Base-by-base conservation (phyloP, 768 basidiomycete genomes). In the Lactarius indigo region DNA sequence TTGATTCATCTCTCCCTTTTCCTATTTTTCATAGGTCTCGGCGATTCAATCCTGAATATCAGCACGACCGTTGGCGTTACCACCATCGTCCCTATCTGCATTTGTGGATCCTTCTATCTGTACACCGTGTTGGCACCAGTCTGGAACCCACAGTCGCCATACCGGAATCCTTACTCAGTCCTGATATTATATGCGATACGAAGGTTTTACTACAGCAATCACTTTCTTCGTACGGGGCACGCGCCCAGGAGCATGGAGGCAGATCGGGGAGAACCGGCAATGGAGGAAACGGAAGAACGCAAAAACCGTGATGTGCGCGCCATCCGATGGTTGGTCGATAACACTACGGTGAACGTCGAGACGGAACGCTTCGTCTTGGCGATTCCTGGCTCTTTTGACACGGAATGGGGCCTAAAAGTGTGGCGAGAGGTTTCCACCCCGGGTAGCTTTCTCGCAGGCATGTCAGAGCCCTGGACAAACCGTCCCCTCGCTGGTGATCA, bases 1-100 rank as follows among this genome's bases (percentile, higher is more conserved):
- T 50, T 65, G 18, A 9, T 65, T 30, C 57, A 59, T 37, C 0
- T 44, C 23, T 65, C 64, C 20, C 50, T 65, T 23, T 15, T 65
- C 5, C 47, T 65, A 9, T 60, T 65, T 39, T 55, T 65, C 6
- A 17, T 42, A 20, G 64, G 64, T 1, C 58, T 65, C 9, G 9
- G 28, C n/a, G 58, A 55, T 23, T 4, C 39, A 7, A 23, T 65
- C 13, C 28, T 54, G 15, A 17, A 41, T 3, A 50, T 39, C 57
- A 30, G 60, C 39, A 42, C 0, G 12, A 0, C 15, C 10, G 17
- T 61, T 8, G 54, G n/a, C 17, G 2, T 42, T 1, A 13, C 3
- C 58, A 59, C 28, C 15, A 1, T 52, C 23, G 35, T 59, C 30
- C 47, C 33, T 5, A 37, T 59, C 17, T 1, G 1, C 6, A 0